These are phyloP conservation scores for Talaromyces rugulosus DNA, from an alignment of 2,329 filamentous ascomycete species.

Conservation along the genomic window DNA sequence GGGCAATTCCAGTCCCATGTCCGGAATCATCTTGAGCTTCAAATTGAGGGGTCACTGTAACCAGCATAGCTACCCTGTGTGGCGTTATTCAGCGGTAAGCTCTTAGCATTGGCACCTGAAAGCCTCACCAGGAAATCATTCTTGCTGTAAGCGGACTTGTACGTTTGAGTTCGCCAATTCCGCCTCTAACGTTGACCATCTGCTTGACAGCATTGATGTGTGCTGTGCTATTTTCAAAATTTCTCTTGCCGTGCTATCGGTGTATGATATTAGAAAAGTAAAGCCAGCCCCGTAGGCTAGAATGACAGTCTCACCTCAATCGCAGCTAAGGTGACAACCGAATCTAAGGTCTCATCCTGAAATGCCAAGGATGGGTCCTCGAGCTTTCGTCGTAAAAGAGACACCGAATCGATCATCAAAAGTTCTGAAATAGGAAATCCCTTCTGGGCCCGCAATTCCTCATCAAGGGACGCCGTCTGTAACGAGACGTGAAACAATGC, in stretches of 20 bases:
- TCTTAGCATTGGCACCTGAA: no score
- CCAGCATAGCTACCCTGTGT: constrained; percentile 54
- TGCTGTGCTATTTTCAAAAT: constrained; percentile 41
- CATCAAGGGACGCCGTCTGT: constrained; percentile 55
- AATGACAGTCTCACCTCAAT: constrained; percentile 48
- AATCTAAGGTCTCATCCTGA: constrained; percentile 54
- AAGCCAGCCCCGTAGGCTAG: neutral
- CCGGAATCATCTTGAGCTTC: constrained; percentile 48
- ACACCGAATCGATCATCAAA: constrained; percentile 55
- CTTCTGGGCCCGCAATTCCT: constrained; percentile 49
- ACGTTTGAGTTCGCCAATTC: constrained; percentile 45
- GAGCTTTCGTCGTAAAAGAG: constrained; percentile 50
- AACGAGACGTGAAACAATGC: constrained; percentile 57
- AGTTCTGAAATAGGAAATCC: constrained; percentile 53
- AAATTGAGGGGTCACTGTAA: constrained; percentile 53
- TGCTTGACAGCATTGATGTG: constrained; percentile 50
- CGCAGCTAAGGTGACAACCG: constrained; percentile 54
- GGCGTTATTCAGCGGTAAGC: neutral
- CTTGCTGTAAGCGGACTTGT: constrained; percentile 52
- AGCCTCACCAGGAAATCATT: constrained; percentile 51
- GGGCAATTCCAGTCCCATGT: constrained; percentile 46
- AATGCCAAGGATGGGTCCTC: constrained; percentile 44
- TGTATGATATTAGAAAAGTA: constrained; percentile 6
- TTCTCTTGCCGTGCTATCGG: constrained; percentile 51
- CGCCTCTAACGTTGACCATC: constrained; percentile 49